These are phyloP conservation scores for Solanum chilense DNA, from an alignment of 257 asterid species.

Conservation along the genomic window DNA sequence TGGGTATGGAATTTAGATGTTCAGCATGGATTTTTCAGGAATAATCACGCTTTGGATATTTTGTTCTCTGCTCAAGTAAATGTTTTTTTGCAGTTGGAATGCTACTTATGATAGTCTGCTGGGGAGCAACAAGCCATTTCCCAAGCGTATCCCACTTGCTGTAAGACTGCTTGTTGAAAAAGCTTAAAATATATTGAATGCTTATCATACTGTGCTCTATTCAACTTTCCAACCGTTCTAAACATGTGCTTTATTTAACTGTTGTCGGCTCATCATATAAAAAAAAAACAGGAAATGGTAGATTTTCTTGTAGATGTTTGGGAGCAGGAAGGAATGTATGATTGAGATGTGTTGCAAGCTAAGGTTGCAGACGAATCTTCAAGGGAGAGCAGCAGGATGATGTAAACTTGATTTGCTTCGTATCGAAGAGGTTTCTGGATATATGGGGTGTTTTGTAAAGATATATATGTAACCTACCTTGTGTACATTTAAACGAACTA, in stretches of 20 bases:
- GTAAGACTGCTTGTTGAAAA: constrained; percentile 30
- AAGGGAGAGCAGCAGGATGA: background rate
- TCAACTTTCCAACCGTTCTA: background rate
- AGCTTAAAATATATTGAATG: background rate
- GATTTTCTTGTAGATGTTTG: constrained; percentile 77
- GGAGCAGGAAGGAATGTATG: constrained; percentile 83
- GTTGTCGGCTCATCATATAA: background rate
- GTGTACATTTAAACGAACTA: background rate
- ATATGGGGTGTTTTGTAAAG: background rate
- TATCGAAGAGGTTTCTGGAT: background rate
- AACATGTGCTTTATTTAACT: background rate
- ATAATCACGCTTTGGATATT: background rate
- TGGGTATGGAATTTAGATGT: background rate
- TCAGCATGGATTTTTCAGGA: background rate
- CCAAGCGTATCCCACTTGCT: constrained; percentile 59
- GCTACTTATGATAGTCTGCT: constrained; percentile 80
- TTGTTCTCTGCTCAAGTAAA: background rate
- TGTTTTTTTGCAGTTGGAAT: constrained; percentile 67
- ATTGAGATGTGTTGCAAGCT: constrained; percentile 14
- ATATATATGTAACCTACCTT: background rate
- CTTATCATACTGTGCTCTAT: background rate
- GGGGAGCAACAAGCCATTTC: constrained; percentile 67
- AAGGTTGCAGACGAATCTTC: background rate
- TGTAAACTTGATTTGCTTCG: background rate
- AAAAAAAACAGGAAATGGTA: constrained; percentile 58